Conservation (phyloP, 768 basidiomycete species). For the Suillus ampliporus region DNA sequence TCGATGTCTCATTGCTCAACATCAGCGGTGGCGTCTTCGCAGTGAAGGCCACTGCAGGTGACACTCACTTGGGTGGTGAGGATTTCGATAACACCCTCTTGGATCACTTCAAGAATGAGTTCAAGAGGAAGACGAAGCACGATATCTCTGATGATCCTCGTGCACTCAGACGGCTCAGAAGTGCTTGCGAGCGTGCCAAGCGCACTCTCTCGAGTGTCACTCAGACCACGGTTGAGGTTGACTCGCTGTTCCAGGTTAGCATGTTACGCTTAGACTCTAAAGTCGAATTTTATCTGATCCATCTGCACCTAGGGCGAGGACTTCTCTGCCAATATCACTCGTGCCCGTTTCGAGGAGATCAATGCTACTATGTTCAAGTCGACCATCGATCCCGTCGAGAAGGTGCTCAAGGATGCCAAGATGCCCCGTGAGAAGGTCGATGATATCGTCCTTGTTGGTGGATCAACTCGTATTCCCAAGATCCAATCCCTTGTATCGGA, state of each 20-base stretch:
- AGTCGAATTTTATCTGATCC: conserved; percentile 12
- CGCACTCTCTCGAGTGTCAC: conserved; percentile 97
- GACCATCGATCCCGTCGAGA: conserved; percentile 97
- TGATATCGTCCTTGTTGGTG: conserved; percentile 99
- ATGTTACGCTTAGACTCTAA: conserved; percentile 6
- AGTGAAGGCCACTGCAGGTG: conserved; percentile 99
- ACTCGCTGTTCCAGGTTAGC: conserved; percentile 92
- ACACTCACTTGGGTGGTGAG: conserved; percentile 99
- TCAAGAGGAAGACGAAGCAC: conserved; percentile 96
- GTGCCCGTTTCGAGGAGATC: conserved; percentile 99
- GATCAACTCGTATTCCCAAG: conserved; percentile 99
- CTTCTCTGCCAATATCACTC: conserved; percentile 98
- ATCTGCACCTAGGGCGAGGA: conserved; percentile 77
- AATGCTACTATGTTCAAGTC: conserved; percentile 95
- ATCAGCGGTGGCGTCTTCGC: conserved; percentile 99
- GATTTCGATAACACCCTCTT: conserved; percentile 99
- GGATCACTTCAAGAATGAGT: conserved; percentile 99
- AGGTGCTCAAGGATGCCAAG: conserved; percentile 98
- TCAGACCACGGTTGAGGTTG: conserved; percentile 99
- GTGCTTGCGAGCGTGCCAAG: conserved; percentile 99
- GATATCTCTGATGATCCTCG: conserved; percentile 98
- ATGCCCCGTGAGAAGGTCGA: conserved; percentile 97
- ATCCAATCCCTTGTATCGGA: conserved; percentile 98
- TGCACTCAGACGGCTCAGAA: conserved; percentile 93
- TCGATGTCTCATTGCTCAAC: conserved; percentile 98